Evolutionary conservation across 495 filamentous ascomycete genomes (phyloP), one percentile per base, ranked within the genome.

Genomic region (Cladorrhinum samala): DNA sequence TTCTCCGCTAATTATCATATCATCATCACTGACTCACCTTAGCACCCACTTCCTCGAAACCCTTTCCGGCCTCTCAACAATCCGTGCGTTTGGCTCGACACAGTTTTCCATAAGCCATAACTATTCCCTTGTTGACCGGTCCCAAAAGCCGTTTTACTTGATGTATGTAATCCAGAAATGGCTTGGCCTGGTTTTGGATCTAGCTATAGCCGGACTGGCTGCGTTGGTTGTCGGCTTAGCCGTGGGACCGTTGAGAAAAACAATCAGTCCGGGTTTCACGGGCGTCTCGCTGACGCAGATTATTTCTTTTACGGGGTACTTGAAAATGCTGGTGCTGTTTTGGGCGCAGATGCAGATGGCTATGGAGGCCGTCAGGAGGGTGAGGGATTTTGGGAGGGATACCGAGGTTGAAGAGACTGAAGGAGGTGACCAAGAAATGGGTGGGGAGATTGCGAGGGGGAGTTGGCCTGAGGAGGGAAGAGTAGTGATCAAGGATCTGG

Each of bases 321-420:
- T 58, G 11, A 54, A 43, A 38, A 39, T 44, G 55, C 19, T 44
- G 33, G 36, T 61, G 30, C 55, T 46, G 33, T 25, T 50, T 14
- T 78, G 69, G 67, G 74, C 74, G 0, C 25, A 59, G 43, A 54
- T 80, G 11, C 76, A 81, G 48, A 76, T 69, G 2, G 74, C 68
- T 0, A 65, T 80, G 23, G 77, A 73, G 9, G 75, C 75, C 0
- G 67, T 81, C 2, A 56, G 71, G 7, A 61, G 75, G 6, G 58
- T 80, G 0, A 56, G 60, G 46, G 52, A 61, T 3, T 81, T 79
- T 54, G 56, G 53, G 9, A 27, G 37, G 42, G 36, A 42, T 3
- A 56, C 57, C 11, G 44, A 47, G n/a, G 37, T 20, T 43, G 52
- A 54, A 36, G 17, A 39, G n/a, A n/a, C n/a, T 5, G 47, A 50